A percentile compares a stretch with the other conserved stretches of the same genome.
Evolutionary conservation across 371 early-diverging fungal species (phyloP).

Genomic region (Mucor lusitanicus): DNA sequence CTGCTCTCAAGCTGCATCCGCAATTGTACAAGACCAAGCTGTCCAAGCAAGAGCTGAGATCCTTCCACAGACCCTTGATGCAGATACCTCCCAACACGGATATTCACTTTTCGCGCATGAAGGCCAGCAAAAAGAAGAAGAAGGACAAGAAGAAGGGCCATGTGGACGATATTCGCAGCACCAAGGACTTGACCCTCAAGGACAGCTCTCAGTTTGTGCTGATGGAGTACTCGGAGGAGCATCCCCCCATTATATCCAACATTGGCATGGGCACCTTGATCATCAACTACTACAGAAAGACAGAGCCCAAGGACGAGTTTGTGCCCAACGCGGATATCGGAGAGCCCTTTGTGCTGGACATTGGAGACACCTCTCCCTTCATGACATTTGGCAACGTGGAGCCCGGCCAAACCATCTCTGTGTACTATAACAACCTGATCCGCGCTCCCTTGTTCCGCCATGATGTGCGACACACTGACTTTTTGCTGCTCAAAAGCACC

Average conservation of each 20-base stretch:
- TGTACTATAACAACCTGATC: slow-evolving; percentile 95
- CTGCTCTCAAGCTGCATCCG: slow-evolving; percentile 89
- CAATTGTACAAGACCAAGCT: slow-evolving; percentile 90
- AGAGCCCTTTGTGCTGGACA: slow-evolving; percentile 86
- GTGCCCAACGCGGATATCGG: slow-evolving; percentile 85
- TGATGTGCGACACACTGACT: slow-evolving; percentile 75
- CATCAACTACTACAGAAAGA: slow-evolving; percentile 97
- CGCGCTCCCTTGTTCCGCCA: slow-evolving; percentile 97
- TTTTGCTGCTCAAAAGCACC: slow-evolving; percentile 79
- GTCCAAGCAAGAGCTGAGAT: slow-evolving; percentile 86
- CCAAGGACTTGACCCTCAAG: slow-evolving; percentile 89
- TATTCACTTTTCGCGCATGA: slow-evolving; percentile 74
- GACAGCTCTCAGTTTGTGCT: slow-evolving; percentile 88
- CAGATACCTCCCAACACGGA: slow-evolving; percentile 59
- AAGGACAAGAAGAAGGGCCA: slow-evolving; percentile 74
- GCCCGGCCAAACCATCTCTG: slow-evolving; percentile 87
- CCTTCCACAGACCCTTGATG: slow-evolving; percentile 93
- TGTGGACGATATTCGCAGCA: slow-evolving; percentile 79
- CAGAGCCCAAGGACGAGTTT: slow-evolving; percentile 77
- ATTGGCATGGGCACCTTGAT: slow-evolving; percentile 98
- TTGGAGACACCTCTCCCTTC: slow-evolving; percentile 97
- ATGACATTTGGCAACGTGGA: slow-evolving; percentile 95
- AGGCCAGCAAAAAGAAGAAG: slow-evolving; percentile 72
- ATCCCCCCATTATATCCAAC: slow-evolving; percentile 96
- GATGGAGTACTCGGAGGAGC: slow-evolving; percentile 98